Evolutionary conservation across 371 early-diverging fungal species (phyloP), one percentile per base, ranked within the genome.

Genomic region (Mucor plumbeus): DNA sequence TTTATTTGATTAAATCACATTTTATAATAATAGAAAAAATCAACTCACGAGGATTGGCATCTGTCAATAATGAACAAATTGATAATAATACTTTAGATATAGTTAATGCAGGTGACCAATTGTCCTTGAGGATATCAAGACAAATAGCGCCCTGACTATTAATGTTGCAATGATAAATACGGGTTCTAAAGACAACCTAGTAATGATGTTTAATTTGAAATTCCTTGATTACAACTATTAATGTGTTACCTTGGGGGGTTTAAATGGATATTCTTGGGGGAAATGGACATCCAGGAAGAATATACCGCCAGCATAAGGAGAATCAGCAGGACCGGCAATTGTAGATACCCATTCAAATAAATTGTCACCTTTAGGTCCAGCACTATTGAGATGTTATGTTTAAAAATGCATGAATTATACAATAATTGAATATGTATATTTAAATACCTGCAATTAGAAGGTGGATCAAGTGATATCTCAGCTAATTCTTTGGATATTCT

Each of bases 121-220:
- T 97, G 70, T 99, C 99, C 76, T 91, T 93, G 71, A 99, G 87
- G 69, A 99, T 99, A 76, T 98, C 99, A 79, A 99, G 86, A 79
- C 99, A 99, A 73, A 99, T 99, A 70, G 92, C 92, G 58, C 99
- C 99, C 79, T 97, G 97, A 74, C 94, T 92, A 87, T 99, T 99
- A 83, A 99, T 98, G 87, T 99, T 99, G 70, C 99, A 99, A 86
- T 99, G 99, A 76, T 97, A 99, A 70, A 99, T 98, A 63, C 94
- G 85, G 21, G 99, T 98, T 63, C 94, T 88, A 86, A 99, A 99
- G 74, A 87, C 92, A 61, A 99, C 89, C 89, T 91, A 76, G 7
- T 26, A 26, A 26, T 26, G 26, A 57, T n/a, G 9, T 59, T 56
- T 57, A 11, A 35, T 60, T 65, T 68, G 43, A 38, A 26, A 15